Conservation (phyloP, 306 rosid genomes). For the Cucurbita ficifolia region DNA sequence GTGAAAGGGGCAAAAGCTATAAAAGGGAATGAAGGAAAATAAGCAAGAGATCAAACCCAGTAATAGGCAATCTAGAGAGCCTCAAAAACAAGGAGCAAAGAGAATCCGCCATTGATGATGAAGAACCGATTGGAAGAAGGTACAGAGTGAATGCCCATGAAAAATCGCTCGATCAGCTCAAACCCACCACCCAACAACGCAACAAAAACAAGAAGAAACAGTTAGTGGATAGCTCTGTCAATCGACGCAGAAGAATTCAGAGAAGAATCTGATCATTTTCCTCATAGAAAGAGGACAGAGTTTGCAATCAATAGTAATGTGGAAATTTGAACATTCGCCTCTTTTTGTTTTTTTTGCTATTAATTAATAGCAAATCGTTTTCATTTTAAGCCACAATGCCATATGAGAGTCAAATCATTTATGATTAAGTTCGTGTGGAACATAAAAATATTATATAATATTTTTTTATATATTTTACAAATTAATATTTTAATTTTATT, state of each 20-base stretch:
- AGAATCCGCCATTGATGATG: constrained; percentile 34
- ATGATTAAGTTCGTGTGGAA: not conserved
- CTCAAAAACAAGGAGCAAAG: constrained; percentile 19
- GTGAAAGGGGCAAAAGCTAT: constrained; percentile 18
- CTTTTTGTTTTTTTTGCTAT: not conserved
- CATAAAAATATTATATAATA: not conserved
- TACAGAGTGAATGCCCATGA: constrained; percentile 1
- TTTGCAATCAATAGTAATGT: not conserved
- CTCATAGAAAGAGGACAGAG: not conserved
- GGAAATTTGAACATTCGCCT: not conserved
- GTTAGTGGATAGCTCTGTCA: not conserved
- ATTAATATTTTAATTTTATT: too few relatives aligned
- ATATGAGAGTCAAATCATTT: not conserved
- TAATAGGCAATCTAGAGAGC: constrained; percentile 49
- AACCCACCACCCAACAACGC: not conserved
- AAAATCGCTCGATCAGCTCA: not conserved
- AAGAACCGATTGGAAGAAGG: not conserved
- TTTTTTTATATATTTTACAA: too few relatives aligned
- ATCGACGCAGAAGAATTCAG: not conserved
- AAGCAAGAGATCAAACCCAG: constrained; percentile 72
- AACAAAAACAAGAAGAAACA: not conserved
- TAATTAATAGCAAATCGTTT: not conserved
- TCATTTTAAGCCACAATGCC: not conserved
- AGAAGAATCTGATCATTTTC: not conserved
- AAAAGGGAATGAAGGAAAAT: constrained; percentile 77